Percentiles rank a stretch among this genome's conserved stretches.
Evolutionary conservation across 2,329 filamentous ascomycete genomes (phyloP).

Genomic region (Rutstroemia sp.): DNA sequence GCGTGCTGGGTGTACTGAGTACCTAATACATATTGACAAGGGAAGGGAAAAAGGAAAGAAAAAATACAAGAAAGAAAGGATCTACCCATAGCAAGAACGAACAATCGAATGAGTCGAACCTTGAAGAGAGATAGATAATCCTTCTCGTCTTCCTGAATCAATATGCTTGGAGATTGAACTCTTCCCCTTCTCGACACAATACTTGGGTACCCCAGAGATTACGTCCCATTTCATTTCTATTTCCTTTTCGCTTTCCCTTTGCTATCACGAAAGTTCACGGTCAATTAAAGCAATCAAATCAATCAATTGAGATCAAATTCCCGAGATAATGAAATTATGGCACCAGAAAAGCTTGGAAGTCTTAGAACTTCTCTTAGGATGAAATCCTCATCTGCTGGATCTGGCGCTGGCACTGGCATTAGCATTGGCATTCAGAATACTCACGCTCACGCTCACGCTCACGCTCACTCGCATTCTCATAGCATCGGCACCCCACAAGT

Average conservation of each 20-base stretch:
- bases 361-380: neutral
- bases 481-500: neutral
- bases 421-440: too few species aligned
- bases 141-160: neutral
- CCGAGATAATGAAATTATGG: conserved; percentile 3
- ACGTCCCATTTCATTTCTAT: neutral
- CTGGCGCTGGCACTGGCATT: too few species aligned
- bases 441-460: neutral
- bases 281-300: neutral
- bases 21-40: neutral
- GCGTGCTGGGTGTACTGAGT: neutral
- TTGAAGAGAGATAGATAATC: neutral
- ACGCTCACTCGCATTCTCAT: neutral
- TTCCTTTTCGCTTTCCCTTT: neutral
- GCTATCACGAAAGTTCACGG: neutral
- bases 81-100: neutral
- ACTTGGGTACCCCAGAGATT: neutral
- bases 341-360: conserved; percentile 5
- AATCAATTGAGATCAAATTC: neutral
- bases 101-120: neutral
- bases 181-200: neutral
- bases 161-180: neutral
- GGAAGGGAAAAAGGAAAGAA: neutral
- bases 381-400: neutral
- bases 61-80: neutral